Evolutionary conservation across 2,329 filamentous ascomycete genomes (phyloP).

Genomic region (Neofusicoccum cordaticola): DNA sequence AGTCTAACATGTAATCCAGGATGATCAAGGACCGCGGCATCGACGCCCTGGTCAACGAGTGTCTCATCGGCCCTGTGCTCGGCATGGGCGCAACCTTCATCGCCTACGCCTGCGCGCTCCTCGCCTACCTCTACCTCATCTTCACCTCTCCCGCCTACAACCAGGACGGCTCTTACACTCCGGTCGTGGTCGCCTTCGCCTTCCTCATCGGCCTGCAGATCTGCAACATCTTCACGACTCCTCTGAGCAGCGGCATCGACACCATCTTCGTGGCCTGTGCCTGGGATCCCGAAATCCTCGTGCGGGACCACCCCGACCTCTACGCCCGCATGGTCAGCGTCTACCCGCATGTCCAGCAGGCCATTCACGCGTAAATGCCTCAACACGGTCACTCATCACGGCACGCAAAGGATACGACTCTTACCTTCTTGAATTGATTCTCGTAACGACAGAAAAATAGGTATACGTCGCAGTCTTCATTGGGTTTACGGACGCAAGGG

Average conservation of each 20-base stretch:
- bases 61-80: constrained; percentile 61
- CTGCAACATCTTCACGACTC: constrained; percentile 84
- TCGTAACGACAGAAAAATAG: neutral
- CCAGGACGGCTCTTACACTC: constrained; percentile 62
- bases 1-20: constrained; percentile 21
- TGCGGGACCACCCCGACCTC: constrained; percentile 76
- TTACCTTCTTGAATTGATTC: neutral
- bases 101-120: constrained; percentile 74
- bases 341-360: constrained; percentile 79
- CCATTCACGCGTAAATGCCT: constrained; percentile 57
- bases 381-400: neutral
- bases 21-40: constrained; percentile 92
- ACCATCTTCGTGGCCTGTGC: constrained; percentile 83
- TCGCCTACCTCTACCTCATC: constrained; percentile 82
- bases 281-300: constrained; percentile 69
- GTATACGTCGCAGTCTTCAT: neutral
- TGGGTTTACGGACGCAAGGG: neutral
- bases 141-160: constrained; percentile 83
- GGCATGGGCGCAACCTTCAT: constrained; percentile 81
- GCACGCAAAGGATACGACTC: neutral
- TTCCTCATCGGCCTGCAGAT: constrained; percentile 91
- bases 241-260: constrained; percentile 82
- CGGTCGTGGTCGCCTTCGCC: constrained; percentile 76
- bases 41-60: constrained; percentile 86
- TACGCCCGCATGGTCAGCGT: constrained; percentile 76